Conservation (phyloP, 2,329 filamentous ascomycete genomes). For the Claviceps digitariae region DNA sequence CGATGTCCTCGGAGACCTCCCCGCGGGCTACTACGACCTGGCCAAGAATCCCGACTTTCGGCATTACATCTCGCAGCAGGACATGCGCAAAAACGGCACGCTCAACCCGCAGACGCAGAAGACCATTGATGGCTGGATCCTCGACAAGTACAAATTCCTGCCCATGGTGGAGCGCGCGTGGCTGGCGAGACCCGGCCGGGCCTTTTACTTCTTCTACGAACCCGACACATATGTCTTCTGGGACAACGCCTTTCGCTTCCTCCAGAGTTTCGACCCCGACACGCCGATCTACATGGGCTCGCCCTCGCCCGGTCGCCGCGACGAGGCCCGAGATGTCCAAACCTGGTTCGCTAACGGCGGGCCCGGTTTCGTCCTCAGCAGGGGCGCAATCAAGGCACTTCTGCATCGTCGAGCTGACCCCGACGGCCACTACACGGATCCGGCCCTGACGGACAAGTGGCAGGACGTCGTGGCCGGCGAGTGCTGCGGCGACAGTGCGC, state of each 20-base stretch:
- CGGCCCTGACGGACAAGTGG: conserved; percentile 30
- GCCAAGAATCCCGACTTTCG: conserved; percentile 22
- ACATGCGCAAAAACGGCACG: conserved; percentile 20
- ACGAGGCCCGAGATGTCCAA: conserved; percentile 17
- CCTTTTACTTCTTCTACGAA: conserved; percentile 44
- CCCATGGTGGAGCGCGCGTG: conserved; percentile 40
- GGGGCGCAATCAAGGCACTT: conserved; percentile 35
- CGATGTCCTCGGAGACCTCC: conserved; percentile 25
- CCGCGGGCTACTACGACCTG: conserved; percentile 19
- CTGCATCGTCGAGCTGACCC: conserved; percentile 19
- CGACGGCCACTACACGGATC: conserved; percentile 25
- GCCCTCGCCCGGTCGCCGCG: conserved; percentile 28
- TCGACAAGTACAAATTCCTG: conserved; percentile 45
- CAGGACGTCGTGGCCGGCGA: conserved; percentile 29
- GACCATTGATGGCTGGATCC: conserved; percentile 31
- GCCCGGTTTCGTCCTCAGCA: conserved; percentile 40
- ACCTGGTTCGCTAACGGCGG: conserved; percentile 43
- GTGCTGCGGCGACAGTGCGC: conserved; percentile 40
- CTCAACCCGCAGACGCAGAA: conserved; percentile 17
- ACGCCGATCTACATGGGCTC: conserved; percentile 39
- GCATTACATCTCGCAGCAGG: conserved; percentile 27
- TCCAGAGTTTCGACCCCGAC: conserved; percentile 31
- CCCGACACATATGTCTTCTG: conserved; percentile 34
- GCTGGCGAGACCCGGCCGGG: conserved; percentile 28
- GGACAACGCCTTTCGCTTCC: conserved; percentile 33